These are phyloP conservation scores for Podospora sp. DNA, from an alignment of 495 filamentous ascomycete genomes.

Conservation along the genomic window DNA sequence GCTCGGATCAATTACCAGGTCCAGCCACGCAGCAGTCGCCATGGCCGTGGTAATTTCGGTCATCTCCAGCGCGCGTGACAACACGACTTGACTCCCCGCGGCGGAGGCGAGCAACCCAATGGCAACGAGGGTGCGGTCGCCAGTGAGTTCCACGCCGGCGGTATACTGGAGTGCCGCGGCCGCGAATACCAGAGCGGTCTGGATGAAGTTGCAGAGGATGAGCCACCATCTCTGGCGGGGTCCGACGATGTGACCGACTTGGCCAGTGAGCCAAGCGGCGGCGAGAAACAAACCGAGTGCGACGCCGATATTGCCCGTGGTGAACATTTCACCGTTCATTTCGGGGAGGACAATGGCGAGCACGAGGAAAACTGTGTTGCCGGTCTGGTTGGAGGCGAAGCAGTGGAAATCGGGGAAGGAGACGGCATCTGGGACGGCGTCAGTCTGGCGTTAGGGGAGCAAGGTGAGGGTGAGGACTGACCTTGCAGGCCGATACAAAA, in stretches of 20 bases:
- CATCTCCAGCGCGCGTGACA: slow-evolving; percentile 55
- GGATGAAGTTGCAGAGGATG: slow-evolving; percentile 52
- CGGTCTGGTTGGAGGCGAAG: slow-evolving; percentile 68
- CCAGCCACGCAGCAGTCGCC: slow-evolving; percentile 67
- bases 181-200: slow-evolving; percentile 57
- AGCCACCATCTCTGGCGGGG: slow-evolving; percentile 55
- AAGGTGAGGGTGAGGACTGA: neutral
- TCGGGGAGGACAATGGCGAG: slow-evolving; percentile 56
- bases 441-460: neutral
- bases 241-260: slow-evolving; percentile 57
- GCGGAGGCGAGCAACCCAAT: slow-evolving; percentile 58
- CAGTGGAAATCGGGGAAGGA: slow-evolving; percentile 65
- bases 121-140: slow-evolving; percentile 42
- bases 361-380: slow-evolving; percentile 62
- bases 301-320: slow-evolving; percentile 54
- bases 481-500: slow-evolving; percentile 48
- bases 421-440: slow-evolving; percentile 49
- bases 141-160: slow-evolving; percentile 32
- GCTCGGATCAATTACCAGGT: slow-evolving; percentile 57
- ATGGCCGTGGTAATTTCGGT: slow-evolving; percentile 69
- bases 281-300: slow-evolving; percentile 59
- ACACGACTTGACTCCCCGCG: slow-evolving; percentile 61
- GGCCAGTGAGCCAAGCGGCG: slow-evolving; percentile 57
- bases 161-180: slow-evolving; percentile 53
- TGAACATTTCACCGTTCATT: slow-evolving; percentile 50